Base-by-base conservation (phyloP, 2,329 filamentous ascomycete species). In the Aspergillus latus region DNA sequence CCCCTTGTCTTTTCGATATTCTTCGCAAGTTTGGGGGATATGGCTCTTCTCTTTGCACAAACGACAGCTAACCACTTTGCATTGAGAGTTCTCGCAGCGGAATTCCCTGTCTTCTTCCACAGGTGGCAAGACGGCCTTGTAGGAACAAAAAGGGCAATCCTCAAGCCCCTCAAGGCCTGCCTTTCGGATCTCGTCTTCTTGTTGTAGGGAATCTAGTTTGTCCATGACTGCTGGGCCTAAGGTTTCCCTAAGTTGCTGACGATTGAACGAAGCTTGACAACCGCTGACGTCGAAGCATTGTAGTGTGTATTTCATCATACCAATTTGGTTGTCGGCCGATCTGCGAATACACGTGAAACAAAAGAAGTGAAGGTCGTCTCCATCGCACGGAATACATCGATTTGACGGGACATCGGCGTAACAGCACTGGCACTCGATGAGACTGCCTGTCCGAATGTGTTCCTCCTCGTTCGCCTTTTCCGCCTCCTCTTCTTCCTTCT, bases 81-180 rank as follows among this genome's bases (percentile, higher is more conserved):
- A 96, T 0, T 84, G 80, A 0, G 81, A 79, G 54, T 85, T 87
- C 51, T 82, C 76, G 72, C 91, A 96, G 3, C 79, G 78, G 61
- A 96, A 95, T 66, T 92, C 88, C 58, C 81, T 85, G 68, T 93
- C 82, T 15, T 83, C 74, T 15, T 88, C 84, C 1, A 88, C 74
- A 0, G 88, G 83, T 0, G 84, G 84, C 61, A 85, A 89, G 57
- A 91, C 88, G 34, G 86, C 88, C 42, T 89, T 90, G 75, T 84
- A 95, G 21, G 89, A 85, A 70, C 91, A 96, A 67, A 92, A 94
- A 0, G 90, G 90, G 62, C 91, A 96, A 32, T 82, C 84, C 32
- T 83, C 88, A 1, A 96, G 81, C 59, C 87, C 84, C 40, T 91
- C 85, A 36, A 95, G 81, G 0, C 81, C 84, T 0, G 90, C 89